A percentile compares a stretch with the other conserved stretches of the same genome.
Evolutionary conservation across 2,329 filamentous ascomycete genomes (phyloP).

Genomic region (Xylaria sp.): DNA sequence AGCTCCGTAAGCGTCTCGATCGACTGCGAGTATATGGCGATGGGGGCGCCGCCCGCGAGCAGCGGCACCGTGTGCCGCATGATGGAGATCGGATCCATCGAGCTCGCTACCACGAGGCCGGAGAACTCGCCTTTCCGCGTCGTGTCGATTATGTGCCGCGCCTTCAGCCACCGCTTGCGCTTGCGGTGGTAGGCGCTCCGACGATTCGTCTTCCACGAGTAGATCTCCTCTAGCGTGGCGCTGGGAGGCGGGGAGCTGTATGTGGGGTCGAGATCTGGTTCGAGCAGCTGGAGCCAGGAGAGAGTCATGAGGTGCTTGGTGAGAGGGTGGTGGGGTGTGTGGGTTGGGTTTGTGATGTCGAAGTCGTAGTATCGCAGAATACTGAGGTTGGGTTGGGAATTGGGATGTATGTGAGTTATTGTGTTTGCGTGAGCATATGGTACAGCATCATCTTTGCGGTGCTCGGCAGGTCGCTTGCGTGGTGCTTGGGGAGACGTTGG

Average conservation of each 20-base stretch:
- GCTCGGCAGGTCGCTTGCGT: conserved; percentile 26
- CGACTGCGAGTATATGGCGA: conserved; percentile 85
- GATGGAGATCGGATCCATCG: conserved; percentile 83
- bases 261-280: conserved; percentile 78
- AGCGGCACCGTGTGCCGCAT: conserved; percentile 81
- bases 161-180: conserved; percentile 81
- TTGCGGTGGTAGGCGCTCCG: conserved; percentile 90
- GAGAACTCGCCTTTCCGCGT: conserved; percentile 82
- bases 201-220: conserved; percentile 81
- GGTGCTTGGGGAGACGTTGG: conserved; percentile 30
- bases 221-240: conserved; percentile 69
- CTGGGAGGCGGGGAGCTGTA: conserved; percentile 74
- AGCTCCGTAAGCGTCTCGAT: conserved; percentile 82
- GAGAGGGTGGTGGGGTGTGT: conserved; percentile 77
- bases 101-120: conserved; percentile 82
- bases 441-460: conserved; percentile 60
- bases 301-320: conserved; percentile 83
- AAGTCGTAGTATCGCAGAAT: conserved; percentile 91
- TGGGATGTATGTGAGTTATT: conserved; percentile 82
- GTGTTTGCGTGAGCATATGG: conserved; percentile 78
- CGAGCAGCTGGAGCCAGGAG: conserved; percentile 90
- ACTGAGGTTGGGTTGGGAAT: conserved; percentile 87
- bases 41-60: conserved; percentile 81
- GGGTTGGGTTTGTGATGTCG: conserved; percentile 74
- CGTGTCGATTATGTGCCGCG: conserved; percentile 77